Evolutionary conservation across 306 rosid species (phyloP).

Genomic region (Vicia villosa): DNA sequence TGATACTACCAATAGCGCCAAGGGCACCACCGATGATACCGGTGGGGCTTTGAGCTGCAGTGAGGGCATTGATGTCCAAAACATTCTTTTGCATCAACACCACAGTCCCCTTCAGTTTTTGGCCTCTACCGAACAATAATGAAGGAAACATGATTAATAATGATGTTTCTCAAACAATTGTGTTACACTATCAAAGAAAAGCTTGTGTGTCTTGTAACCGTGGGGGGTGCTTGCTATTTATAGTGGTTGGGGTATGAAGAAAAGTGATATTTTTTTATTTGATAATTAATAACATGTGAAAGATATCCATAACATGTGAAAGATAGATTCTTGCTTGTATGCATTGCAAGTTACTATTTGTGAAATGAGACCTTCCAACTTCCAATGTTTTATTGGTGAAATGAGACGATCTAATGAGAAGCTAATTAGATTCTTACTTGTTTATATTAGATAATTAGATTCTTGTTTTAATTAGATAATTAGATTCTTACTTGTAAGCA

Average conservation of each 20-base stretch:
- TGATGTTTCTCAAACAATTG: no score
- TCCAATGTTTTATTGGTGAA: no score
- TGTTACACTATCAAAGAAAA: neutral
- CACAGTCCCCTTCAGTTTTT: conserved; percentile 1
- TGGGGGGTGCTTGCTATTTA: neutral
- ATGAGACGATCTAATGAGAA: no score
- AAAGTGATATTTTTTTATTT: neutral
- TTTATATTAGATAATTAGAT: no score
- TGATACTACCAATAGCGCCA: neutral
- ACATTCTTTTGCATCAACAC: conserved; percentile 2
- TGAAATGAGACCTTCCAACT: no score
- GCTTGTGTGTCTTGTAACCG: neutral
- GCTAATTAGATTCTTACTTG: no score
- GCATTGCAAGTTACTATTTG: no score
- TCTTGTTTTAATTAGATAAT: no score
- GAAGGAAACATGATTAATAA: neutral
- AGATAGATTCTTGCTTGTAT: no score
- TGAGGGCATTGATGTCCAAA: neutral
- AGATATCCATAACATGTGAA: neutral
- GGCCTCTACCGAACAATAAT: neutral
- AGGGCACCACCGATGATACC: neutral
- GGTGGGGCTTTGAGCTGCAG: neutral
- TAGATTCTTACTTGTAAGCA: no score
- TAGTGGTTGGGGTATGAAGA: neutral
- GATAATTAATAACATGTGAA: neutral